Percentiles rank a stretch among this genome's conserved stretches.
phyloP scores from a whole-genome alignment of 345 rosid species.

The Limnanthes douglasii region DNA sequence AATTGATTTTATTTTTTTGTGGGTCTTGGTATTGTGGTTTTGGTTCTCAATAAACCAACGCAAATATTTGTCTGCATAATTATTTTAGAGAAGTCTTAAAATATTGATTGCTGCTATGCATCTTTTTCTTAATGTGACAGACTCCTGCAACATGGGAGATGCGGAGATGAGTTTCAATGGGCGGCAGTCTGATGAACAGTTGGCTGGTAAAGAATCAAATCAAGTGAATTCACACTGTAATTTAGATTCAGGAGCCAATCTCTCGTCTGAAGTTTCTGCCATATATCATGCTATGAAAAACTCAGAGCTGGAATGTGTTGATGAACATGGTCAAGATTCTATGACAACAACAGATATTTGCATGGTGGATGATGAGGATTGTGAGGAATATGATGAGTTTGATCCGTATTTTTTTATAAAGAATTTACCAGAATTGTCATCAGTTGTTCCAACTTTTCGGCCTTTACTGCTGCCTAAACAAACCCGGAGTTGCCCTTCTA shows the following conservation, averaged over 20 bases:
- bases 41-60: too few species aligned
- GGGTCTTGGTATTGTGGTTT: too few species aligned
- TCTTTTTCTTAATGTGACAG: constrained; percentile 2
- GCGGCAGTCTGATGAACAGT: constrained; percentile 15
- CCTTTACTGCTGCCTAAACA: constrained; percentile 78
- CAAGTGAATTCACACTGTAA: constrained; percentile 18
- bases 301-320: constrained; percentile 85
- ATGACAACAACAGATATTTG: constrained; percentile 38
- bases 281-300: constrained; percentile 94
- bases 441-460: constrained; percentile 84
- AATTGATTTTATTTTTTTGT: too few species aligned
- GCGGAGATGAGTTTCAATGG: too few species aligned
- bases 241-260: constrained; percentile 36
- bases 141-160: constrained; percentile 10
- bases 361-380: constrained; percentile 55
- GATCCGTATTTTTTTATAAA: constrained; percentile 89
- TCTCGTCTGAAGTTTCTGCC: constrained; percentile 77
- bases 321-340: constrained; percentile 76
- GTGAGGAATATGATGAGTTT: constrained; percentile 75
- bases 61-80: too few species aligned
- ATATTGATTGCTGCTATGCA: neutral
- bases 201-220: constrained; percentile 24
- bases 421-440: constrained; percentile 76
- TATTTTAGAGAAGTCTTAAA: too few species aligned
- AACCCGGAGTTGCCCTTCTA: constrained; percentile 93